Evolutionary conservation across 352 stramenopile species (phyloP).

Genomic region (Pythium angustatum): DNA sequence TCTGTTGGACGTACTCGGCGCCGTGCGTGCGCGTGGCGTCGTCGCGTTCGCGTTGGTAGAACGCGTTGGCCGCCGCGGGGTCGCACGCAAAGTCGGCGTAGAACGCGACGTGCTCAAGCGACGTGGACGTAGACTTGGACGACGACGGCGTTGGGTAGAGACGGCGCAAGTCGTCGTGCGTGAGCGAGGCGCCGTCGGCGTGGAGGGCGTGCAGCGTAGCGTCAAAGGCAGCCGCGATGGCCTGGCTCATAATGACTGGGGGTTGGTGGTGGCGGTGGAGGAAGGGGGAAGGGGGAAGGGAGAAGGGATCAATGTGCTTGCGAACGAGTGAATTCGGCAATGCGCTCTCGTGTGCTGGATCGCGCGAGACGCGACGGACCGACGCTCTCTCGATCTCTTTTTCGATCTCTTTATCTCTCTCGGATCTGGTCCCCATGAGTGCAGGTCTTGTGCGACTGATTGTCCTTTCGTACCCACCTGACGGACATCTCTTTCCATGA

Average conservation of each 20-base stretch:
- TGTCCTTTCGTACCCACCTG: too few relatives aligned
- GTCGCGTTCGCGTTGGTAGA: not conserved
- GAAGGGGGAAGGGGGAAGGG: too few relatives aligned
- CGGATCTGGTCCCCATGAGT: too few relatives aligned
- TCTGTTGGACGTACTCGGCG: not conserved
- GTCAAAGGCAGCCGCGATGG: not conserved
- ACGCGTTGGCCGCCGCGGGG: not conserved
- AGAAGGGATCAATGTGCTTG: too few relatives aligned
- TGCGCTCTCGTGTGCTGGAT: too few relatives aligned
- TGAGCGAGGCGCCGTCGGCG: too few relatives aligned
- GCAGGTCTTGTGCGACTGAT: too few relatives aligned
- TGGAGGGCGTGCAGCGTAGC: not conserved
- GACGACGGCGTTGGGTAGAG: not conserved
- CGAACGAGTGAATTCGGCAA: not conserved
- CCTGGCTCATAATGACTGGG: not conserved
- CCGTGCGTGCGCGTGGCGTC: not conserved
- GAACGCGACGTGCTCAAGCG: conserved; percentile 15
- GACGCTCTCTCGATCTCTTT: too few relatives aligned
- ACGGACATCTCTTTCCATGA: too few relatives aligned
- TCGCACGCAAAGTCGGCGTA: conserved; percentile 13
- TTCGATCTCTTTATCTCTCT: too few relatives aligned
- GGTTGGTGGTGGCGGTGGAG: not conserved
- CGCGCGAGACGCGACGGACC: too few relatives aligned
- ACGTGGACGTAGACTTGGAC: not conserved
- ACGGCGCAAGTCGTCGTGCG: not conserved